These are phyloP conservation scores for Haplographium delicatum DNA, from an alignment of 495 filamentous ascomycete genomes.

Conservation along the genomic window DNA sequence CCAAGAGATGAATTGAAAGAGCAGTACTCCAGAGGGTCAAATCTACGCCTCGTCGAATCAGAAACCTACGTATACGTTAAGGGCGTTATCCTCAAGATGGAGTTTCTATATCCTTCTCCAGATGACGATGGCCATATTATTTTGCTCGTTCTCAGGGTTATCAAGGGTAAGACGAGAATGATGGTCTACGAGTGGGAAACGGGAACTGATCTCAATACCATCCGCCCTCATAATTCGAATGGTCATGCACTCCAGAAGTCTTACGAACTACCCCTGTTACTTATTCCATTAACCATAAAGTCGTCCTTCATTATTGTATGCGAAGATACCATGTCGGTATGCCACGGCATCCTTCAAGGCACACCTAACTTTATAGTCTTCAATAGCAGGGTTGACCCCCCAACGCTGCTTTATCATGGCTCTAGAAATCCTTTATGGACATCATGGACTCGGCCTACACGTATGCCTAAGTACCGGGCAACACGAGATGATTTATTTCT, in stretches of 20 bases:
- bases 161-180: conserved; percentile 54
- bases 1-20: conserved; percentile 39
- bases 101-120: conserved; percentile 72
- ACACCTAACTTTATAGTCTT: conserved; percentile 37
- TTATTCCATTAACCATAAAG: conserved; percentile 62
- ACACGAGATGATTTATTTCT: conserved; percentile 68
- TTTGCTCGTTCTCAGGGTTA: conserved; percentile 65
- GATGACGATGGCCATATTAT: conserved; percentile 65
- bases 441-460: conserved; percentile 66
- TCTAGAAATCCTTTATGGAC: conserved; percentile 42
- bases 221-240: conserved; percentile 34
- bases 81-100: conserved; percentile 77
- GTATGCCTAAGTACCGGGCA: conserved; percentile 51
- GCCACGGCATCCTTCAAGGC: conserved; percentile 50
- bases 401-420: conserved; percentile 37
- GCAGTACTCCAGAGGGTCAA: conserved; percentile 29
- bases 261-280: conserved; percentile 57
- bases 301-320: conserved; percentile 62
- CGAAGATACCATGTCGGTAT: conserved; percentile 52
- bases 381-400: conserved; percentile 25
- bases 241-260: conserved; percentile 51
- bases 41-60: conserved; percentile 38
- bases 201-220: conserved; percentile 30
- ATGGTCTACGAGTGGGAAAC: conserved; percentile 73
- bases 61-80: conserved; percentile 55